phyloP scores from a whole-genome alignment of 768 basidiomycete species.

The Boletus edulis region DNA sequence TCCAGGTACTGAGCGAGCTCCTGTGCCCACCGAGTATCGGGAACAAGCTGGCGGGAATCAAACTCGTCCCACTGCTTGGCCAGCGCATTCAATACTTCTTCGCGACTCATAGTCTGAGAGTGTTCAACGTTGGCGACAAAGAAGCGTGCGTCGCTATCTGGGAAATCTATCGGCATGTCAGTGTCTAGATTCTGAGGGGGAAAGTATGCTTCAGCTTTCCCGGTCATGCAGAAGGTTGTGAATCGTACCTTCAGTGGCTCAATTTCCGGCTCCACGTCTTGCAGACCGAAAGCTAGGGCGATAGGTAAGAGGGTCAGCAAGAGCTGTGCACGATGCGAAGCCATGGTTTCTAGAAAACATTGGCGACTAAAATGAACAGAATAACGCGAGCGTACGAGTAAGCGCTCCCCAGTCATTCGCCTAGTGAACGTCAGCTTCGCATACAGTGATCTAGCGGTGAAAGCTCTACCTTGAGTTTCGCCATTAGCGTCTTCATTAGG shows the following conservation, averaged over 20 bases:
- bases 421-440: slow-evolving; percentile 28
- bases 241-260: slow-evolving; percentile 50
- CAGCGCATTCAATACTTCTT: slow-evolving; percentile 13
- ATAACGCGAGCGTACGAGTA: slow-evolving; percentile 41
- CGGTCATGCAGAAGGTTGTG: background rate
- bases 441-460: background rate
- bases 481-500: slow-evolving; percentile 61
- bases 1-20: slow-evolving; percentile 40
- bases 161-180: slow-evolving; percentile 36
- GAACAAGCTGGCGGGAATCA: slow-evolving; percentile 30
- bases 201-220: background rate
- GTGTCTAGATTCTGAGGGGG: slow-evolving; percentile 51
- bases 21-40: slow-evolving; percentile 43
- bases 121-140: slow-evolving; percentile 25
- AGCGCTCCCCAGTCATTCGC: slow-evolving; percentile 63
- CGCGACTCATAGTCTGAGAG: slow-evolving; percentile 12
- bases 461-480: slow-evolving; percentile 54
- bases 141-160: slow-evolving; percentile 38
- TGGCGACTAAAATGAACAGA: background rate
- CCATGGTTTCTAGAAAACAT: slow-evolving; percentile 40
- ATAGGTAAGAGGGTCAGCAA: slow-evolving; percentile 40
- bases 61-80: slow-evolving; percentile 31
- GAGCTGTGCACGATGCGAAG: slow-evolving; percentile 43
- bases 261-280: slow-evolving; percentile 42
- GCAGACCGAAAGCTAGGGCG: slow-evolving; percentile 48